Evolutionary conservation across 495 filamentous ascomycete species (phyloP).

Genomic region (Staphylotrichum tortipilum): DNA sequence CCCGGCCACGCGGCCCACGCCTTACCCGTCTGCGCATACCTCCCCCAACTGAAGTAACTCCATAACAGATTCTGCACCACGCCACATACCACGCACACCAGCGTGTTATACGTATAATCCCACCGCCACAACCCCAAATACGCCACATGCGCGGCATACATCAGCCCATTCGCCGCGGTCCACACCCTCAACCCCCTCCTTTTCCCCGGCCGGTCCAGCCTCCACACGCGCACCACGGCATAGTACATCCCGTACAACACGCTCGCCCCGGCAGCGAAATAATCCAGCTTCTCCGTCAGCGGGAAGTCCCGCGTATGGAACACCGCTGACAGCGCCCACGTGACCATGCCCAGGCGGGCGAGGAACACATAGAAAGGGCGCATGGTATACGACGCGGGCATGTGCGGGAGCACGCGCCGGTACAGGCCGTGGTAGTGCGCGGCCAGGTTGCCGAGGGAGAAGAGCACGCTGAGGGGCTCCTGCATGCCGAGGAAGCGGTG

Average conservation of each 20-base stretch:
- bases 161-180: conserved; percentile 58
- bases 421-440: conserved; percentile 77
- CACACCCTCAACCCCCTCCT: conserved; percentile 57
- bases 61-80: conserved; percentile 75
- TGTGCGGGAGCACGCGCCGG: conserved; percentile 50
- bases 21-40: conserved; percentile 57
- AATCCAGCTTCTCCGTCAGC: conserved; percentile 87
- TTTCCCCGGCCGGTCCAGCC: conserved; percentile 54
- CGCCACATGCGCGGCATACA: conserved; percentile 70
- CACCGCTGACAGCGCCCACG: conserved; percentile 80
- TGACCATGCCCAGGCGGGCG: conserved; percentile 69
- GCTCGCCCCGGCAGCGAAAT: conserved; percentile 85
- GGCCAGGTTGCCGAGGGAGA: conserved; percentile 79
- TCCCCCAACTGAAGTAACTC: conserved; percentile 69
- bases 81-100: conserved; percentile 78
- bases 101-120: conserved; percentile 98
- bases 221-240: conserved; percentile 68
- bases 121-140: conserved; percentile 81
- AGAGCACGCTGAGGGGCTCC: conserved; percentile 87
- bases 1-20: conserved; percentile 89
- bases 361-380: conserved; percentile 73
- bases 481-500: conserved; percentile 81
- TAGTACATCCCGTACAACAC: conserved; percentile 90
- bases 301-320: conserved; percentile 87
- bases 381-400: conserved; percentile 66